Conservation (phyloP, 805 yeast species). For the Sporopachydermia quercuum region DNA sequence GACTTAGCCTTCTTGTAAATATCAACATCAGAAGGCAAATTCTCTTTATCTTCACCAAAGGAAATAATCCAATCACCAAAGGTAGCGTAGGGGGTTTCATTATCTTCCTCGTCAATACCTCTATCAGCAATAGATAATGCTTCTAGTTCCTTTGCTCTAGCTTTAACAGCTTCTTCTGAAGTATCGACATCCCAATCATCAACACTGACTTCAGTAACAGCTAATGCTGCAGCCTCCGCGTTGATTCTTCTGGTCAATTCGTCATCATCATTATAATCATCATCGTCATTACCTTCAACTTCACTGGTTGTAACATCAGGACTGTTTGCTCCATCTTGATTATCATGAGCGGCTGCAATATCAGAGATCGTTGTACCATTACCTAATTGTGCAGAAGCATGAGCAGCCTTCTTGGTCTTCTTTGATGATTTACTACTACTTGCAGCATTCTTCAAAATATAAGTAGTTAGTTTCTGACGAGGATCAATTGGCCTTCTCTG, state of each 20-base stretch:
- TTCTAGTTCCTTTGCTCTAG: constrained; percentile 80
- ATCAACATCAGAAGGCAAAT: constrained; percentile 73
- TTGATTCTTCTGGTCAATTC: constrained; percentile 63
- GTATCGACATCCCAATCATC: constrained; percentile 97
- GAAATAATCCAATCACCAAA: constrained; percentile 80
- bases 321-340: constrained; percentile 12
- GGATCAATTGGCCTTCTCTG: constrained; percentile 71
- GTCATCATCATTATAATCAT: constrained; percentile 47
- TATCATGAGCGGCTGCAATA: constrained; percentile 42
- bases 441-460: constrained; percentile 78
- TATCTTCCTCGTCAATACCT: constrained; percentile 25
- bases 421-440: constrained; percentile 27
- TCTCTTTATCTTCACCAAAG: constrained; percentile 36
- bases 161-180: constrained; percentile 89
- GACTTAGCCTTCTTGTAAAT: constrained; percentile 80
- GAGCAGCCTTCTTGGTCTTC: constrained; percentile 67
- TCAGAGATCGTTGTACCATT: constrained; percentile 74
- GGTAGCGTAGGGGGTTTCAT: constrained; percentile 40
- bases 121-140: constrained; percentile 24
- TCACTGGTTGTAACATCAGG: constrained; percentile 18
- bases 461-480: constrained; percentile 75
- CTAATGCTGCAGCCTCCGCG: constrained; percentile 66
- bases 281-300: constrained; percentile 22
- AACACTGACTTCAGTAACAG: constrained; percentile 57
- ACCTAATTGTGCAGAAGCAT: constrained; percentile 82